Base-by-base conservation (phyloP, 495 filamentous ascomycete species). In the Podospora bellae-mahoneyi region DNA sequence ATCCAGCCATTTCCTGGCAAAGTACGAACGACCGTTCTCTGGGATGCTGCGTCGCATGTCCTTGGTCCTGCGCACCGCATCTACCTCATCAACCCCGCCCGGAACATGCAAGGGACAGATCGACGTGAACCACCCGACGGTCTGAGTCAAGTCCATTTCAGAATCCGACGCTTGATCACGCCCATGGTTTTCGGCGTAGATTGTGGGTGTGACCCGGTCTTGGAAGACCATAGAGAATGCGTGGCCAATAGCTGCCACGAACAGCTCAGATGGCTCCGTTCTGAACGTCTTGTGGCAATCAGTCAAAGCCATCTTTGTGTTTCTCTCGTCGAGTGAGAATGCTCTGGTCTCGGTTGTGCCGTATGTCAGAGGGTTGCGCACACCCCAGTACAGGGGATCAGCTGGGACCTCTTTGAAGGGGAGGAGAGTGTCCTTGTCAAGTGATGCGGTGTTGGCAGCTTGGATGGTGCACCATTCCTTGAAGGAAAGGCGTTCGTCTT, bases 111-210 rank as follows among this genome's bases (percentile, higher is more conserved):
- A 76, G 0, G 87, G 86, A 60, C 82, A 81, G 30, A 88, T 73
- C 2, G 84, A 83, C 1, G 86, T 89, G 69, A 89, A 89, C 87
- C 87, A 89, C 7, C 87, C 87, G 7, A 88, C 81, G 10, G 86
- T 88, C 28, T 81, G 79, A 1, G 86, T 86, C 28, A 89, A 77
- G 69, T 89, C 85, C 23, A 88, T 80, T 28, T 68, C 30, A 5
- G 64, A 67, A 3, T 75, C 72, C 61, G 84, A 82, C 78, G 81
- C 86, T 0, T 80, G 69, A 66, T 88, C 86, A 28, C 87, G 75
- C 5, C 87, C 86, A 64, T 89, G 86, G 7, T 82, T 84, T 74
- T 88, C 86, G 16, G 64, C 63, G 61, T 70, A 72, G 27, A 89
- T 78, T 0, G 80, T 77, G 9, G 86, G 83, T 2, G 78, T 34